Evolutionary conservation across 2,329 filamentous ascomycete genomes (phyloP).

Genomic region (Fusarium proliferatum): DNA sequence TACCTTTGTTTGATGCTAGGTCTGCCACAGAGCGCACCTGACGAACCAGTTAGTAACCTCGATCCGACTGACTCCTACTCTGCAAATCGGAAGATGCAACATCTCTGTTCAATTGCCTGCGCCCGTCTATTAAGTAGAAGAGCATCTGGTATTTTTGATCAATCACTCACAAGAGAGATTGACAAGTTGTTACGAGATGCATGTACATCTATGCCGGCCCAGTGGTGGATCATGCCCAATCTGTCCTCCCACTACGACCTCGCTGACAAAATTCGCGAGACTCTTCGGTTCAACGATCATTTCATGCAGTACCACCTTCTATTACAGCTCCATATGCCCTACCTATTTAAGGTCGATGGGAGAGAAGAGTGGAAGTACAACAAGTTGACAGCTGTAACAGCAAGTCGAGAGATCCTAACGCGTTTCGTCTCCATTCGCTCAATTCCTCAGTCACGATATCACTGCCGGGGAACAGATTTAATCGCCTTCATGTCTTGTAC

Average conservation of each 20-base stretch:
- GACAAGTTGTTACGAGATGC: slow-evolving; percentile 60
- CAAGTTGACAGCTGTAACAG: slow-evolving; percentile 56
- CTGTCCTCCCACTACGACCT: slow-evolving; percentile 23
- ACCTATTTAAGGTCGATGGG: slow-evolving; percentile 56
- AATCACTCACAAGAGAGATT: slow-evolving; percentile 53
- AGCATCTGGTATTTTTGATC: slow-evolving; percentile 39
- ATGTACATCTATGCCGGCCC: slow-evolving; percentile 52
- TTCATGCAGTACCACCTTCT: slow-evolving; percentile 63
- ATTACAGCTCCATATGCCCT: slow-evolving; percentile 65
- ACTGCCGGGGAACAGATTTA: slow-evolving; percentile 61
- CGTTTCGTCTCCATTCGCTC: slow-evolving; percentile 59
- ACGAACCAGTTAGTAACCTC: slow-evolving; percentile 50
- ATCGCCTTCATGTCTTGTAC: slow-evolving; percentile 61
- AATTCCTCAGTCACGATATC: slow-evolving; percentile 53
- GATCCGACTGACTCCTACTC: slow-evolving; percentile 47
- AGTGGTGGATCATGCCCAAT: slow-evolving; percentile 60
- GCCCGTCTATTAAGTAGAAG: slow-evolving; percentile 61
- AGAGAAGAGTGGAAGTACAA: slow-evolving; percentile 57
- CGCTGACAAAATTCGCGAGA: slow-evolving; percentile 44
- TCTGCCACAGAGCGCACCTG: slow-evolving; percentile 55
- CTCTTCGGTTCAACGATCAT: slow-evolving; percentile 55
- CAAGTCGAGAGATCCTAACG: slow-evolving; percentile 61
- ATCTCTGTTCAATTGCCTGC: slow-evolving; percentile 54
- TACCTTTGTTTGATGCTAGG: slow-evolving; percentile 61
- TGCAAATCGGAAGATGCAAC: slow-evolving; percentile 57